Conservation (phyloP, 495 filamentous ascomycete genomes). For the Penicillium egyptiacum region DNA sequence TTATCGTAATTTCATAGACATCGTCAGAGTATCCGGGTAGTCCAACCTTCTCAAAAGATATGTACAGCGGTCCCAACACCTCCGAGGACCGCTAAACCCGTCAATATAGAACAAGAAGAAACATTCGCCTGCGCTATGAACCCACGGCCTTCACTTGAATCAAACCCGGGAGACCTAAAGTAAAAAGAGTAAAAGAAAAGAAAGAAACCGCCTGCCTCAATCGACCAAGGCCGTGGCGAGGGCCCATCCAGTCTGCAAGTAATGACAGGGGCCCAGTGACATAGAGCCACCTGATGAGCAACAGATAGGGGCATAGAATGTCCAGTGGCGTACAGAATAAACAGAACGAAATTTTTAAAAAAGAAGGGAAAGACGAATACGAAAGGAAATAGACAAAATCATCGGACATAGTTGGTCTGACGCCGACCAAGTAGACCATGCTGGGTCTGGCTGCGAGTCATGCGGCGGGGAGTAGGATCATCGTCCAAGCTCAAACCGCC, state of each 20-base stretch:
- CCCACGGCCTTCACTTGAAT: constrained; percentile 8
- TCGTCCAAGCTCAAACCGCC: constrained; percentile 46
- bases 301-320: neutral
- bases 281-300: neutral
- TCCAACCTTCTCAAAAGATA: constrained; percentile 10
- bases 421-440: constrained; percentile 20
- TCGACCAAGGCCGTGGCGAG: neutral
- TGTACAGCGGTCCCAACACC: constrained; percentile 13
- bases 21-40: constrained; percentile 14
- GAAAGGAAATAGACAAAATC: neutral
- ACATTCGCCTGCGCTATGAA: constrained; percentile 21
- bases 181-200: neutral
- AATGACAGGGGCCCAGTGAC: neutral
- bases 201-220: neutral
- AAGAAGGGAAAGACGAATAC: neutral
- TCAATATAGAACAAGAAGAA: constrained; percentile 9
- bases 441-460: constrained; percentile 46
- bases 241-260: neutral
- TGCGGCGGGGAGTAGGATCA: constrained; percentile 33
- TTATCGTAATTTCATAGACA: constrained; percentile 22
- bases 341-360: neutral
- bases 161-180: neutral
- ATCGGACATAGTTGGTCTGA: constrained; percentile 7
- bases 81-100: neutral
- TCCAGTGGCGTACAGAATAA: constrained; percentile 3